phyloP scores from a whole-genome alignment of 2,329 filamentous ascomycete genomes.

The Scedosporium dehoogii region DNA sequence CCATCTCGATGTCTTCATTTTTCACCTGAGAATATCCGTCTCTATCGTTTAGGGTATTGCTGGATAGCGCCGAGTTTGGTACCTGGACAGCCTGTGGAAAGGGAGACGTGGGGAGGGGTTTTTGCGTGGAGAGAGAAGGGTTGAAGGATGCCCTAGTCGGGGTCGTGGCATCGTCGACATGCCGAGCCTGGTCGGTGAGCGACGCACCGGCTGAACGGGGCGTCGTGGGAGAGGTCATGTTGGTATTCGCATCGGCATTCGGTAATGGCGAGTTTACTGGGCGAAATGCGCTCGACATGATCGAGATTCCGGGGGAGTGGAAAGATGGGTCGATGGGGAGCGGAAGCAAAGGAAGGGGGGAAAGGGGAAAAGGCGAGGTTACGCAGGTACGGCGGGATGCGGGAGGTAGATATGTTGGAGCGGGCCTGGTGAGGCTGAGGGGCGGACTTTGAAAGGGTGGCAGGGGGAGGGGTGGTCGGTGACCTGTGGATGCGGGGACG shows the following conservation, averaged over 20 bases:
- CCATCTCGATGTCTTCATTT: slow-evolving; percentile 63
- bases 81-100: slow-evolving; percentile 41
- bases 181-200: slow-evolving; percentile 18
- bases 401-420: slow-evolving; percentile 9
- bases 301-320: slow-evolving; percentile 9
- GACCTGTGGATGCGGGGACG: slow-evolving; percentile 2
- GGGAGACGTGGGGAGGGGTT: slow-evolving; percentile 42
- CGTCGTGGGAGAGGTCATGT: slow-evolving; percentile 22
- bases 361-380: slow-evolving; percentile 10
- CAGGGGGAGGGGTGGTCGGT: slow-evolving; percentile 8
- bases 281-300: slow-evolving; percentile 38
- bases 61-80: slow-evolving; percentile 10
- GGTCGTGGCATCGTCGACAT: slow-evolving; percentile 41
- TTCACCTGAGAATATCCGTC: not conserved
- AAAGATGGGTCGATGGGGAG: slow-evolving; percentile 19
- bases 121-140: slow-evolving; percentile 33
- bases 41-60: not conserved
- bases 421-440: slow-evolving; percentile 4
- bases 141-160: slow-evolving; percentile 52
- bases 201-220: slow-evolving; percentile 24
- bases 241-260: slow-evolving; percentile 11
- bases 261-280: slow-evolving; percentile 34
- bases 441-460: slow-evolving; percentile 8
- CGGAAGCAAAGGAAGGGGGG: slow-evolving; percentile 10
- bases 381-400: slow-evolving; percentile 11